Evolutionary conservation across 2,329 filamentous ascomycete species (phyloP), one percentile per base, ranked within the genome.

Genomic region (Amesomyces nigricolor): DNA sequence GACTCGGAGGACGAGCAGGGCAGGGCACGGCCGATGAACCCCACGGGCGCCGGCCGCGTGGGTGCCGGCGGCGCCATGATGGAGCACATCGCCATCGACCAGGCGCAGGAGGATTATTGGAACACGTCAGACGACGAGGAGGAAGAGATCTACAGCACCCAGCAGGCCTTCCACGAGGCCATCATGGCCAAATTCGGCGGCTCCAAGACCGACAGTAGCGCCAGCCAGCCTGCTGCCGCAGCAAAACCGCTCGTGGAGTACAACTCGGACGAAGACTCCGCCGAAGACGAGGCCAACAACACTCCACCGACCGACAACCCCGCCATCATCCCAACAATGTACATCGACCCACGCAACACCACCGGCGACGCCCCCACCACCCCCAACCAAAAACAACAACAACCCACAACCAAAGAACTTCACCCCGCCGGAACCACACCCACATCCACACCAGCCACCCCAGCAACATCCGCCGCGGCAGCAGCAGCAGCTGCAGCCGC

Each of bases 51-150:
- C 32, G 32, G 32, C 9, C 32, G 32, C 32, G 9, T 13, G 32
- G 47, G 68, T 45, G 69, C 72, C 2, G 75, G 75, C 58, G 87
- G 87, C 70, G 82, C 82, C 16, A 65, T 78, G 44, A 80, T 95
- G 68, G 89, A 89, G 66, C 91, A 95, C 51, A 70, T 82, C 9
- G 61, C 70, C 0, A 80, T 91, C 66, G 92, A 96, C 67, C 79
- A 86, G 5, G 84, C 86, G 10, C 89, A 96, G 69, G 92, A 96
- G 65, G 90, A 92, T 43, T 99, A 97, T 70, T 97, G 95, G 80
- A 92, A 95, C 65, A 83, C 82, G 0, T 90, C 88, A 0, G 91
- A 96, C 63, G 89, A 94, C 46, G 87, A 91, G 57, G 91, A 96
- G 6, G 89, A 90, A n/a, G 89, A 90, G 13, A 22, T 46, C 8